Evolutionary conservation across 352 stramenopile species (phyloP).

Genomic region (Pythium chondricola): DNA sequence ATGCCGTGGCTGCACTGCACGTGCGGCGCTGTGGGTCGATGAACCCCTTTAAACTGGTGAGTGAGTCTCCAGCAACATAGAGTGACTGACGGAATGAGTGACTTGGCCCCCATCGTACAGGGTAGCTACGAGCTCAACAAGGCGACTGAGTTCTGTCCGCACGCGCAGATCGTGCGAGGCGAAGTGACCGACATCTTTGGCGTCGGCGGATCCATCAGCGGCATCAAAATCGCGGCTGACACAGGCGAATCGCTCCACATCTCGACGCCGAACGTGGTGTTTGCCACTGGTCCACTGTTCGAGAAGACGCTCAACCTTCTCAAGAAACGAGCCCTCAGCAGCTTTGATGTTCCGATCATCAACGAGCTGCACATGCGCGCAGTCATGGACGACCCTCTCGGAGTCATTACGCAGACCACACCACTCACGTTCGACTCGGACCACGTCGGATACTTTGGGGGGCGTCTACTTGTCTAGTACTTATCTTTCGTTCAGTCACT

Average conservation of each 20-base stretch:
- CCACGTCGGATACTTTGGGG: slow-evolving; percentile 53
- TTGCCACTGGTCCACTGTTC: slow-evolving; percentile 63
- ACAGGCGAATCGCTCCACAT: slow-evolving; percentile 53
- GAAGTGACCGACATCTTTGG: slow-evolving; percentile 58
- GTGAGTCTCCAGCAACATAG: too few relatives aligned
- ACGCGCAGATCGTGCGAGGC: slow-evolving; percentile 46
- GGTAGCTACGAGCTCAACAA: slow-evolving; percentile 60
- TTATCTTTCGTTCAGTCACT: too few relatives aligned
- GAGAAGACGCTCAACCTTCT: slow-evolving; percentile 59
- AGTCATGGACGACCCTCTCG: slow-evolving; percentile 55
- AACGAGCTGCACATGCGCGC: slow-evolving; percentile 71
- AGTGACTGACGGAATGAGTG: too few relatives aligned
- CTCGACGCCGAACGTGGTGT: slow-evolving; percentile 57
- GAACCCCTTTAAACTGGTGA: slow-evolving; percentile 59
- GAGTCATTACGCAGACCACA: slow-evolving; percentile 41
- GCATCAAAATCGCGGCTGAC: slow-evolving; percentile 43
- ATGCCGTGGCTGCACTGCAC: slow-evolving; percentile 51
- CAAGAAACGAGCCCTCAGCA: slow-evolving; percentile 41
- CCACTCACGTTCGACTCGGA: slow-evolving; percentile 74
- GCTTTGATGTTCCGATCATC: slow-evolving; percentile 55
- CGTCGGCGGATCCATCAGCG: slow-evolving; percentile 38
- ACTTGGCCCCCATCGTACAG: too few relatives aligned
- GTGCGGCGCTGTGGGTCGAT: slow-evolving; percentile 67
- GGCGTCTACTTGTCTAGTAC: slow-evolving; percentile 18
- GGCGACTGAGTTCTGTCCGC: slow-evolving; percentile 51